These are phyloP conservation scores for Rhododendron ferrugineum DNA, from an alignment of 148 eudicot genomes.

Conservation along the genomic window DNA sequence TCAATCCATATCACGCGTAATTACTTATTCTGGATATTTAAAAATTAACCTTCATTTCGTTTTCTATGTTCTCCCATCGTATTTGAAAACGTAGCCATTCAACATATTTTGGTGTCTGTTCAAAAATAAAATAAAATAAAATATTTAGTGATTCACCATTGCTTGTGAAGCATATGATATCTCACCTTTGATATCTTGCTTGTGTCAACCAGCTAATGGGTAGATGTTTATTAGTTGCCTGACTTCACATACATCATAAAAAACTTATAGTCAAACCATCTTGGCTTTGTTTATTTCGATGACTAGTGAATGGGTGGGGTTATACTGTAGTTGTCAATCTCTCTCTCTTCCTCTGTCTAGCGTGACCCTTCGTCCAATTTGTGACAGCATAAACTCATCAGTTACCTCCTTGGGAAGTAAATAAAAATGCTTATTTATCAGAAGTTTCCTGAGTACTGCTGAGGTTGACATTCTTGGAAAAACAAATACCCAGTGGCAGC, in stretches of 20 bases:
- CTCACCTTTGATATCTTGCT: not conserved
- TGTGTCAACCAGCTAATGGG: not conserved
- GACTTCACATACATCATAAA: not conserved
- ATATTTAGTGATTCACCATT: not conserved
- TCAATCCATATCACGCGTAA: not conserved
- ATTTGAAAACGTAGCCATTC: not conserved
- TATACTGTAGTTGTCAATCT: not conserved
- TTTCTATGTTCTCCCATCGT: not conserved
- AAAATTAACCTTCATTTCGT: not conserved
- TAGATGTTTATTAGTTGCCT: not conserved
- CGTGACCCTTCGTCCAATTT: not conserved
- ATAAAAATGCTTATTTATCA: not conserved
- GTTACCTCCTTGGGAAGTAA: not conserved
- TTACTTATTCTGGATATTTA: not conserved
- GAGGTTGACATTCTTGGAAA: not conserved
- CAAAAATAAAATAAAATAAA: too few relatives aligned
- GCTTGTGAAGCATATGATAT: not conserved
- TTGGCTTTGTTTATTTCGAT: not conserved
- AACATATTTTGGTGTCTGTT: not conserved
- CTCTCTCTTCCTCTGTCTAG: not conserved
- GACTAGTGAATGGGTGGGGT: not conserved
- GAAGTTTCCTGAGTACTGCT: not conserved
- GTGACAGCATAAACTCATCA: not conserved
- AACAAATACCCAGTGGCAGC: not conserved
- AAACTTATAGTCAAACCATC: not conserved